Evolutionary conservation across 371 early-diverging fungal species (phyloP).

Genomic region (Mortierella sp.): DNA sequence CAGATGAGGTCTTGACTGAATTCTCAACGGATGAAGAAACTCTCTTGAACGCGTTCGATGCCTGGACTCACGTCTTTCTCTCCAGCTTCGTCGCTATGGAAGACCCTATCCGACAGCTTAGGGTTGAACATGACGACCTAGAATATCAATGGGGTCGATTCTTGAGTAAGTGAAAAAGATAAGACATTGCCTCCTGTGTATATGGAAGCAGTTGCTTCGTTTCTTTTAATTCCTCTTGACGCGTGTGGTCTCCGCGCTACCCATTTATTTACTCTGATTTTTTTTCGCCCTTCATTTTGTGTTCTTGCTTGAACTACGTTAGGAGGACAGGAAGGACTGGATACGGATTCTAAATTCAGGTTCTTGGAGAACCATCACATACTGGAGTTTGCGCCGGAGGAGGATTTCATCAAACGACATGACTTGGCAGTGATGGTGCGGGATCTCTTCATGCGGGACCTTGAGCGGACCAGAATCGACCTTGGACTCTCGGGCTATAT

Average conservation of each 20-base stretch:
- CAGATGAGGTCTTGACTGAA: background rate
- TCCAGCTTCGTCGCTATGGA: conserved; percentile 17
- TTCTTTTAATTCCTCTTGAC: background rate
- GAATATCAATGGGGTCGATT: conserved; percentile 24
- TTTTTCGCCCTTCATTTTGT: background rate
- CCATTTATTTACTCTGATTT: background rate
- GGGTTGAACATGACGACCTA: conserved; percentile 18
- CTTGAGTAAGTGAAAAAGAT: background rate
- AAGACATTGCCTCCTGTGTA: too few relatives aligned
- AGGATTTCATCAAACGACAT: conserved; percentile 20
- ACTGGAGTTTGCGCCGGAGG: conserved; percentile 18
- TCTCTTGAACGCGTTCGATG: conserved; percentile 15
- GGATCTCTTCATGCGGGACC: conserved; percentile 20
- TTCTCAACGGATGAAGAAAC: conserved; percentile 5
- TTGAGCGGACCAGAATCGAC: background rate
- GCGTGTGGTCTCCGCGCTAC: too few relatives aligned
- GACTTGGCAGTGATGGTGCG: conserved; percentile 21
- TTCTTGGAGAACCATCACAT: conserved; percentile 25
- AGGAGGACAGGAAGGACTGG: conserved; percentile 19
- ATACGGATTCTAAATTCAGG: background rate
- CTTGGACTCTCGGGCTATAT: conserved; percentile 15
- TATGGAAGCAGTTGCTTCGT: background rate
- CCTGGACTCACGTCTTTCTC: conserved; percentile 29
- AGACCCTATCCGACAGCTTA: conserved; percentile 24
- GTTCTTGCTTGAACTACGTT: background rate